Percentiles rank a stretch among this genome's conserved stretches.
Evolutionary conservation across 495 filamentous ascomycete species (phyloP).

Genomic region (Penicillium soppii): DNA sequence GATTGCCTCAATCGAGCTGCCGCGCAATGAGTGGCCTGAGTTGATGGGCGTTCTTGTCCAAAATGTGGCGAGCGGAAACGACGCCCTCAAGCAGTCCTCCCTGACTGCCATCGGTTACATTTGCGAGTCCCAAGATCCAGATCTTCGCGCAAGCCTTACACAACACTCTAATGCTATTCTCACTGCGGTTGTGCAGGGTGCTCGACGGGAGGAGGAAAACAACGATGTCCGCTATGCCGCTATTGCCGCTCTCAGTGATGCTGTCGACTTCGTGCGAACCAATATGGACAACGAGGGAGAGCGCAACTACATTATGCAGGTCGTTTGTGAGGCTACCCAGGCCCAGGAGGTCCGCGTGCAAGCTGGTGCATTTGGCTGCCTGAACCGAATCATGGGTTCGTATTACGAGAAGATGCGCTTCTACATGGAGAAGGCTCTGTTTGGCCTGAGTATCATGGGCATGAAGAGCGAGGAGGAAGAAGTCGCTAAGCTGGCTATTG

Average conservation of each 20-base stretch:
- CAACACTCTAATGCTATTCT: slow-evolving; percentile 95
- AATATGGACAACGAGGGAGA: slow-evolving; percentile 99
- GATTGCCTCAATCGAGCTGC: slow-evolving; percentile 91
- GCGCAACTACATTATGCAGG: slow-evolving; percentile 99
- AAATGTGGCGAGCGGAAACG: slow-evolving; percentile 82
- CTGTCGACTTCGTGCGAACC: slow-evolving; percentile 94
- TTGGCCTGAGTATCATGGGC: slow-evolving; percentile 96
- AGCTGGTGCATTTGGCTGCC: slow-evolving; percentile 90
- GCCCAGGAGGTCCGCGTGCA: slow-evolving; percentile 85
- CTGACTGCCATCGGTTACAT: slow-evolving; percentile 95
- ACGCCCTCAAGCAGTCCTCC: slow-evolving; percentile 89
- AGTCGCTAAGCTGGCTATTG: slow-evolving; percentile 94
- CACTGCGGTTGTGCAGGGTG: slow-evolving; percentile 95
- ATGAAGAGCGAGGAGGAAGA: slow-evolving; percentile 99
- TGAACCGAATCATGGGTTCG: slow-evolving; percentile 96
- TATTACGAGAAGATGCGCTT: slow-evolving; percentile 99
- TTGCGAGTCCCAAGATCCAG: slow-evolving; percentile 89
- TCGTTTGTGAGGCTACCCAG: slow-evolving; percentile 98
- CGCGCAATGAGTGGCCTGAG: slow-evolving; percentile 92
- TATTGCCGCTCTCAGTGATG: slow-evolving; percentile 91
- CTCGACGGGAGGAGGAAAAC: slow-evolving; percentile 91
- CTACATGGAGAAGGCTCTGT: slow-evolving; percentile 99
- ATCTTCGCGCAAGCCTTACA: slow-evolving; percentile 77
- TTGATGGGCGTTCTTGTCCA: slow-evolving; percentile 84
- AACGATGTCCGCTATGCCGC: slow-evolving; percentile 86